Evolutionary conservation across 2,329 filamentous ascomycete species (phyloP), one percentile per base, ranked within the genome.

Genomic region (Elsinoe fawcettii): DNA sequence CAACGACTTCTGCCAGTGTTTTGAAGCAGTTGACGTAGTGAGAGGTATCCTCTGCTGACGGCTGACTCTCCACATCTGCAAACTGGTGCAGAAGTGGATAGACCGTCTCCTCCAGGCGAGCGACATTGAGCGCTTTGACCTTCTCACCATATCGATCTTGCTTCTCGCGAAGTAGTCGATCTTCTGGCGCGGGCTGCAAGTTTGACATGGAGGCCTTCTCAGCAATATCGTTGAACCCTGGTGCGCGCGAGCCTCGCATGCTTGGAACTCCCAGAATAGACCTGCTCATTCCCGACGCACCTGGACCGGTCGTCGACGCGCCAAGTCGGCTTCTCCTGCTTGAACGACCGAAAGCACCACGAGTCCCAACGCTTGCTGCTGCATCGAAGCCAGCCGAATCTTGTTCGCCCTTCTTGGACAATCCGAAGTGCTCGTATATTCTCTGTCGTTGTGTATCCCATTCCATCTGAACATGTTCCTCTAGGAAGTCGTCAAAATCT

Each of bases 401-500:
- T 55, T 72, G 71, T 12, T 63, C 62, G 3, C 65, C 62, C 18
- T 69, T 75, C 61, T 73, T 75, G 43, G 75, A 78, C 14, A 99
- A 86, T 12, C 93, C 93, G 70, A 99, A 97, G 72, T 99, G 93
- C 66, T 96, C 85, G 72, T 96, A 97, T 62, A 99, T 96, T 63
- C 85, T 85, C 71, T 88, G 89, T 61, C 92, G 86, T 74, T 97
- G 92, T 14, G 87, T 86, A 65, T 96, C 91, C 91, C 93, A 97
- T 70, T 97, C 90, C 76, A 95, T 86, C 20, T 90, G 89, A 51
- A 97, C 85, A 67, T 95, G 95, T 66, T 96, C 91, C 69, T 97
- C 91, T 57, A 99, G 78, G 70, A 96, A 97, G 60, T 83, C 81
- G 69, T 99, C 91, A 69, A 99, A 97, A 67, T 97, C 93, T 57